Evolutionary conservation across 1,284 basidiomycete genomes (phyloP).

Genomic region (Coniferiporia sulphurascens): DNA sequence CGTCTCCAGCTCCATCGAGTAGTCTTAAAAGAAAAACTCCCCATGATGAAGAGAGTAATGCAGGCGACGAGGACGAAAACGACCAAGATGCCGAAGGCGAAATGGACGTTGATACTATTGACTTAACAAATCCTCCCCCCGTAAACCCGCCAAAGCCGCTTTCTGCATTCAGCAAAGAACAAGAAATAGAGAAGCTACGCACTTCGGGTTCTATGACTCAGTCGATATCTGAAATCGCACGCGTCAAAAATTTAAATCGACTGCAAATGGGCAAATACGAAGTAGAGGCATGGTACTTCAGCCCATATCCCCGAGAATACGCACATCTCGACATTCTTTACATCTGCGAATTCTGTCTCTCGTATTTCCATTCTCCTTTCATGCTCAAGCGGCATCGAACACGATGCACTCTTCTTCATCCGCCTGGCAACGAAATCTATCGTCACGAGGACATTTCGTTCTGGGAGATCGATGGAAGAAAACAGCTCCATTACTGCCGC

Average conservation of each 20-base stretch:
- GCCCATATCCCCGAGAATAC: slow-evolving; percentile 97
- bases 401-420: slow-evolving; percentile 92
- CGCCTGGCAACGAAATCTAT: slow-evolving; percentile 99
- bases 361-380: slow-evolving; percentile 82
- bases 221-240: slow-evolving; percentile 92
- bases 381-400: slow-evolving; percentile 88
- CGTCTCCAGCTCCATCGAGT: slow-evolving; percentile 39
- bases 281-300: slow-evolving; percentile 99
- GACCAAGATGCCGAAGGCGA: slow-evolving; percentile 53
- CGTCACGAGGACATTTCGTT: slow-evolving; percentile 95
- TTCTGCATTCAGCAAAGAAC: slow-evolving; percentile 84
- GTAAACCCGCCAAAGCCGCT: slow-evolving; percentile 41
- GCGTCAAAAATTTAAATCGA: slow-evolving; percentile 97
- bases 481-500: slow-evolving; percentile 95
- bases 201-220: slow-evolving; percentile 99
- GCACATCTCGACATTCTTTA: slow-evolving; percentile 93
- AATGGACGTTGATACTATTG: slow-evolving; percentile 42
- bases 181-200: slow-evolving; percentile 97
- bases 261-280: slow-evolving; percentile 96
- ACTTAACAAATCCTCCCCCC: slow-evolving; percentile 32
- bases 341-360: slow-evolving; percentile 98
- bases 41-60: slow-evolving; percentile 53
- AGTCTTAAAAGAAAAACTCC: slow-evolving; percentile 60
- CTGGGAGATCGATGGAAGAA: slow-evolving; percentile 97
- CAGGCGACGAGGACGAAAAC: slow-evolving; percentile 56